Evolutionary conservation across 495 filamentous ascomycete species (phyloP).

Genomic region (Delitschia confertaspora): DNA sequence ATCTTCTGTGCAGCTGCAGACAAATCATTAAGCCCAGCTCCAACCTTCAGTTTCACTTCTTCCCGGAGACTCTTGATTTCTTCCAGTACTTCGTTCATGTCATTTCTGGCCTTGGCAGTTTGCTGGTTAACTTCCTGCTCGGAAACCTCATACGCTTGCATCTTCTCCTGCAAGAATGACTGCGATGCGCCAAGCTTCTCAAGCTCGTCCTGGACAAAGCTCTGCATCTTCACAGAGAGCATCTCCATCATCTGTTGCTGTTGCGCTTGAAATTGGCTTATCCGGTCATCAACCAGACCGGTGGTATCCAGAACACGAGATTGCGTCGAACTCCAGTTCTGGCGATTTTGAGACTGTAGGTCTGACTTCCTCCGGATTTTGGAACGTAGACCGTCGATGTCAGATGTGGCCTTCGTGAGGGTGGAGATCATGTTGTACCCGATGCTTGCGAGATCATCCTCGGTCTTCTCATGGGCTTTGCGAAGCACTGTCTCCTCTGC

Average conservation of each 20-base stretch:
- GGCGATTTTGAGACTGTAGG: conserved; percentile 68
- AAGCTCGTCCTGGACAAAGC: conserved; percentile 64
- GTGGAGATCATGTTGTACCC: conserved; percentile 68
- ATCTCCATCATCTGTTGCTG: conserved; percentile 60
- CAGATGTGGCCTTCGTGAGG: conserved; percentile 62
- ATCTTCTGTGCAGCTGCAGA: conserved; percentile 80
- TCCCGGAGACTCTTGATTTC: conserved; percentile 84
- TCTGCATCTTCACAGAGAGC: conserved; percentile 59
- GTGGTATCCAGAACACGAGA: conserved; percentile 65
- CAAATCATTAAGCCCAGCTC: conserved; percentile 74
- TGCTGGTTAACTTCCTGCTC: conserved; percentile 59
- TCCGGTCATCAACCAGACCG: conserved; percentile 58
- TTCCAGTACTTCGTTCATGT: conserved; percentile 84
- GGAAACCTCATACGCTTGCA: conserved; percentile 53
- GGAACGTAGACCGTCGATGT: conserved; percentile 69
- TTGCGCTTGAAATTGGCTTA: conserved; percentile 57
- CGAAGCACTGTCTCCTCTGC: conserved; percentile 71
- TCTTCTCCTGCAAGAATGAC: conserved; percentile 57
- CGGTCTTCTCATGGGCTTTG: conserved; percentile 78
- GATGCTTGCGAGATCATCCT: conserved; percentile 60
- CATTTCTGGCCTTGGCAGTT: conserved; percentile 61
- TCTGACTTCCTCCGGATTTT: conserved; percentile 77
- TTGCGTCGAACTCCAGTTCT: conserved; percentile 69
- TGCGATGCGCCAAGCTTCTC: conserved; percentile 57
- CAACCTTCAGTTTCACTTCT: conserved; percentile 76